Base-by-base conservation (phyloP, 2,329 filamentous ascomycete genomes). In the Phialophora expanda region DNA sequence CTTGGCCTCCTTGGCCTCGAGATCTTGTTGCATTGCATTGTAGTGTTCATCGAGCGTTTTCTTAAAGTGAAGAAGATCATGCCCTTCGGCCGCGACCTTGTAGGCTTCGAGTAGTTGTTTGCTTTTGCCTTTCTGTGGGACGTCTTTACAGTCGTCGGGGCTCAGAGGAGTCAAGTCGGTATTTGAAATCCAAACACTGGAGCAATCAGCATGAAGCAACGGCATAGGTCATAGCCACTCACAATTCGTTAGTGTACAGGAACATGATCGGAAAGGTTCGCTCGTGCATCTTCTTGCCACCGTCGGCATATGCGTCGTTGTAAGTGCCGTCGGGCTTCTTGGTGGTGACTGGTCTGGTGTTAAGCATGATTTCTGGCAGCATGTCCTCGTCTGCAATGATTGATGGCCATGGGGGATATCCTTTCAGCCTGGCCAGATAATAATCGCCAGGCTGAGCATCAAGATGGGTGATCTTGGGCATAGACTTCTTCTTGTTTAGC, bases 201-300 rank as follows among this genome's bases (percentile, higher is more conserved):
- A 41, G 60, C 12, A 24, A 62, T 75, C 54, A 75, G 73, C 58
- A 64, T 20, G 22, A 32, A 20, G 22, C 5, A 11, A 46, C 26
- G 8, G 22, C 46, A 4, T 32, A 30, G n/a, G 9, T 34, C 0
- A 12, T 6, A 12, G 41, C 26, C 11, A 87, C 94, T 87, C 82
- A 99, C 95, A 99, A 98, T 84, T 98, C 94, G 75, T 98, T 97
- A 44, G 93, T 97, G 70, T 87, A 84, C 58, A 98, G 82, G 77
- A 97, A 98, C 94, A 98, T 97, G 75, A 98, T 89, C 4, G 94
- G 92, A 76, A 93, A 98, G 32, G 90, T 93, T 69, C 94, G 87
- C 78, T 97, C 93, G 68, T 89, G 87, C 50, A 86, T 88, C 71
- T 93, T 90, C 82, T 95, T 95, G 73, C 91, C 94, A 67, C 90